Evolutionary conservation across 192 early-diverging fungal species (phyloP).

Genomic region (Coemansia sp.): DNA sequence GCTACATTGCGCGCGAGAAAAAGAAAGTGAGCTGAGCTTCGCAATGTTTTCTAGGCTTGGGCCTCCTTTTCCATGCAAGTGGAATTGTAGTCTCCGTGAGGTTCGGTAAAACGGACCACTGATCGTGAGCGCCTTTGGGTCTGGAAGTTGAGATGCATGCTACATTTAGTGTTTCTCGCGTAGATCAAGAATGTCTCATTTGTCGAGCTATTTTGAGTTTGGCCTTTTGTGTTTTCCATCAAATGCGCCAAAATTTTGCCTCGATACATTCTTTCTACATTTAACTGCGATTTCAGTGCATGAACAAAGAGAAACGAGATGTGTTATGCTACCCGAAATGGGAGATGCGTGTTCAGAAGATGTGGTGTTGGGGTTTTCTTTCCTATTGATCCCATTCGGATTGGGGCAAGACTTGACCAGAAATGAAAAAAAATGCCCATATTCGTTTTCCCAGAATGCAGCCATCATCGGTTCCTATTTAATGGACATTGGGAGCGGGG

Average conservation of each 20-base stretch:
- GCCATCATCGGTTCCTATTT: not conserved
- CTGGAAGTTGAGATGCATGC: not conserved
- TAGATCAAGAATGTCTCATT: constrained; percentile 1
- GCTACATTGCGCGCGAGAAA: not conserved
- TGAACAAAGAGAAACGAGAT: not conserved
- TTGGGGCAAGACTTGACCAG: not conserved
- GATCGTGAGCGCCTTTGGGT: constrained; percentile 26
- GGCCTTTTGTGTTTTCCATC: constrained; percentile 11
- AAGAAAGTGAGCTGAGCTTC: not conserved
- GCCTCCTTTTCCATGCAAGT: constrained; percentile 9
- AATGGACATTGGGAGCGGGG: not conserved
- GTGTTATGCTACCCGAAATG: not conserved
- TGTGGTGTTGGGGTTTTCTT: no score
- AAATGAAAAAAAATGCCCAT: not conserved
- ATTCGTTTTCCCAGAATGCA: not conserved
- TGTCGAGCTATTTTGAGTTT: constrained; percentile 37
- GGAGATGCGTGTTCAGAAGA: no score
- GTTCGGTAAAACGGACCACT: constrained; percentile 1
- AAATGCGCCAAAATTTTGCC: constrained; percentile 31
- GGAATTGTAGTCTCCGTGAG: constrained; percentile 21
- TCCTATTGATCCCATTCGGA: no score
- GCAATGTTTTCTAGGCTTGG: not conserved
- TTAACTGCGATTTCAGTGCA: not conserved
- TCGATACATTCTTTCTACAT: constrained; percentile 8
- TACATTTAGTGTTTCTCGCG: constrained; percentile 3